Evolutionary conservation across 129 eudicot genomes (phyloP), one percentile per base, ranked within the genome.

Genomic region (Saussurea involucrata): DNA sequence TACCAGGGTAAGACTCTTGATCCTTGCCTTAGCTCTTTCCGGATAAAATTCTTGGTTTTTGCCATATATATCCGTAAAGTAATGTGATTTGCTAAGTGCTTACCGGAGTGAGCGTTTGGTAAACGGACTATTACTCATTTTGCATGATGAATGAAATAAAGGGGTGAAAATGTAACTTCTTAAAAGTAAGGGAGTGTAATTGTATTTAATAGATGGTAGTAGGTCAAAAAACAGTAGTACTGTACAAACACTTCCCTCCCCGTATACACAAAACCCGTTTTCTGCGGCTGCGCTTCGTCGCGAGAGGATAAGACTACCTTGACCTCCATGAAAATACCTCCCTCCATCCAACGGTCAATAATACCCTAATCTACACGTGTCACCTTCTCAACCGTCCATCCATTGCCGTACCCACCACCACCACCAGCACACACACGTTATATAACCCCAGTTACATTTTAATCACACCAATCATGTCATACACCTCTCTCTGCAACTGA

Each of bases 271-370:
- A 42, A 34, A 53, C 83, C 79, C 85, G 83, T 74, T 84, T 77
- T 84, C 80, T 82, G 88, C 86, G 90, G 90, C 85, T 78, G 84
- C 94, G 76, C 86, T 82, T 82, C 83, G 75, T 69, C 81, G 76
- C 84, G 74, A 79, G 25, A 74, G 77, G 90, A 86, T 80, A 86
- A 85, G 85, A 78, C 68, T 71, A 27, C 76, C 76, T 76, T 69
- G 70, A 69, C 75, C 69, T 33, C 69, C 76, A 75, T 75, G 32
- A 63, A 75, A 75, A 63, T 17, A 40, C 70, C 73, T 58, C 46
- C 24, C 0, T 12, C 11, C 17, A 71, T 73, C 87, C 72, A 21
- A 79, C 73, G 90, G 80, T 22, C 58, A 0, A 8, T 2, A 69
- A 18, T 17, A n/a, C 5, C 64, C 83, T 25, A 25, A 21, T 10